These are phyloP conservation scores for Trichoderma reesei DNA, from an alignment of 495 filamentous ascomycete species.

Conservation along the genomic window DNA sequence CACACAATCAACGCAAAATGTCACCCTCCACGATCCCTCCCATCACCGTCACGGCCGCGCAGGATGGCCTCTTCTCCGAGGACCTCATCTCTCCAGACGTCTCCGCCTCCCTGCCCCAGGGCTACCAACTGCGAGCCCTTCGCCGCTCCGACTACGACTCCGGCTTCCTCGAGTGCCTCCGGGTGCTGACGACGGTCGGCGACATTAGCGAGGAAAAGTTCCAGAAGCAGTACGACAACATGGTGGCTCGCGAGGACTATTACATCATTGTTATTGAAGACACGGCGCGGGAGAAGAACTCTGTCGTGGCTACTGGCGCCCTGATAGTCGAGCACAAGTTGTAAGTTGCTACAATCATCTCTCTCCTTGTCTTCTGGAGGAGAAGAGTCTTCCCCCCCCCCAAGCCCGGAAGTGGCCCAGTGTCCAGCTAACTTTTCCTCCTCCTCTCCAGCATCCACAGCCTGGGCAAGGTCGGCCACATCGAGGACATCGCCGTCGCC, in stretches of 20 bases:
- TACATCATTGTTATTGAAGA: slow-evolving; percentile 79
- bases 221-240: slow-evolving; percentile 74
- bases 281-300: slow-evolving; percentile 32
- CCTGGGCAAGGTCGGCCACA: slow-evolving; percentile 77
- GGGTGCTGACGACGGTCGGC: slow-evolving; percentile 86
- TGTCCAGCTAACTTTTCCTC: slow-evolving; percentile 11
- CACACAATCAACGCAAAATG: background rate
- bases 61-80: slow-evolving; percentile 53
- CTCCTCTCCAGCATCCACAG: slow-evolving; percentile 50
- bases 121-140: slow-evolving; percentile 76
- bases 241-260: slow-evolving; percentile 69
- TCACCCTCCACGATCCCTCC: background rate
- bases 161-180: slow-evolving; percentile 81
- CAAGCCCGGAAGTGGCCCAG: background rate
- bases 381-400: background rate
- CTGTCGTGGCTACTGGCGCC: slow-evolving; percentile 77
- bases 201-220: slow-evolving; percentile 70
- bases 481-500: slow-evolving; percentile 94
- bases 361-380: background rate
- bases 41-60: background rate
- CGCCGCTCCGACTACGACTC: slow-evolving; percentile 64
- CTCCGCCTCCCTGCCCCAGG: slow-evolving; percentile 57
- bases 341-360: slow-evolving; percentile 30
- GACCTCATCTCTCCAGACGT: slow-evolving; percentile 71
- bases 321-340: slow-evolving; percentile 82